Conservation (phyloP, 164 flowering plant species). For the Piper betle region DNA sequence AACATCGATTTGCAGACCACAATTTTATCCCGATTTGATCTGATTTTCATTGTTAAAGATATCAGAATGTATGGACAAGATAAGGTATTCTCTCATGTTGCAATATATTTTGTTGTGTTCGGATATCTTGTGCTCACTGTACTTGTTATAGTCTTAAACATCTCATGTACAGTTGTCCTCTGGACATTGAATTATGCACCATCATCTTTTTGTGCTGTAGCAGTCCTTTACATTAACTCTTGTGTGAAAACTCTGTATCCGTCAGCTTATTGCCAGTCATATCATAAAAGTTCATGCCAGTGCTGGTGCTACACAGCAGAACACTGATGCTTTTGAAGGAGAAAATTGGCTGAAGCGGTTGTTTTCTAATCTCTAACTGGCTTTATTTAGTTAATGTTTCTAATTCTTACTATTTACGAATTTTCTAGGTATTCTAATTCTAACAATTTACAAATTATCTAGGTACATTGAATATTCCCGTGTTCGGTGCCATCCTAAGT, state of each 20-base stretch:
- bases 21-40: conserved; percentile 93
- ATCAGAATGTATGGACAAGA: conserved; percentile 80
- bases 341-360: conserved; percentile 97
- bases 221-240: no score
- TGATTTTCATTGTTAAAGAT: conserved; percentile 95
- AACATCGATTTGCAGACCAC: conserved; percentile 98
- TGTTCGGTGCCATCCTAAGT: conserved; percentile 67
- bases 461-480: conserved; percentile 92
- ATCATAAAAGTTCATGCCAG: conserved; percentile 85
- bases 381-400: neutral
- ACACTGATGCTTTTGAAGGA: conserved; percentile 47
- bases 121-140: neutral
- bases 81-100: conserved; percentile 41
- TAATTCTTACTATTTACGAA: neutral
- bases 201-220: no score
- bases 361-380: neutral
- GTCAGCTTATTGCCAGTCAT: conserved; percentile 90
- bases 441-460: conserved; percentile 1
- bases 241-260: neutral
- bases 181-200: no score
- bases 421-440: neutral
- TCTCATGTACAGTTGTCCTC: no score
- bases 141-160: no score
- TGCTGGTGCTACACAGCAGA: conserved; percentile 40
- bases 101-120: neutral